A percentile compares a stretch with the other conserved stretches of the same genome.
phyloP scores from a whole-genome alignment of 164 flowering plant genomes.

The Dillenia turbinata region DNA sequence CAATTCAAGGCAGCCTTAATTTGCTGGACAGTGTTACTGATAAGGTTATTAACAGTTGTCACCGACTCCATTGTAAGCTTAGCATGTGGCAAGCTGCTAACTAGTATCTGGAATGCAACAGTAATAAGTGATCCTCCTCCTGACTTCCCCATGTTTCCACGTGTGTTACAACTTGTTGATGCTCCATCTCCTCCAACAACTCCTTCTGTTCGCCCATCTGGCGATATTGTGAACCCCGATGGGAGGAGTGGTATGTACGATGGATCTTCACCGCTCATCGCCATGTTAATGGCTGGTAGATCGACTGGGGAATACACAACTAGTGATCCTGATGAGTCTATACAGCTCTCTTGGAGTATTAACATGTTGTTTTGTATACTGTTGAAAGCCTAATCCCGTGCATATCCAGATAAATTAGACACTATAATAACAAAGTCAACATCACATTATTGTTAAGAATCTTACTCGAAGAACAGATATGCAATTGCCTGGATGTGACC shows the following conservation, averaged over 20 bases:
- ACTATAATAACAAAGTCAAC: too few species aligned
- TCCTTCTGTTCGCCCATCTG: conserved; percentile 46
- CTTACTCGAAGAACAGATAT: conserved; percentile 54
- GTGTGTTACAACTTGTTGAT: conserved; percentile 36
- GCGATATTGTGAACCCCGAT: conserved; percentile 71
- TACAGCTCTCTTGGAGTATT: conserved; percentile 84
- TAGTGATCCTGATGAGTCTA: conserved; percentile 65
- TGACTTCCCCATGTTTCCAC: conserved; percentile 16
- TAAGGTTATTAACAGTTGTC: conserved; percentile 67
- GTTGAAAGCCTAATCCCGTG: conserved; percentile 40
- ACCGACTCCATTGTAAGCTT: conserved; percentile 71
- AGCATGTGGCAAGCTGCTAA: conserved; percentile 66
- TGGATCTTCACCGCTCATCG: conserved; percentile 82
- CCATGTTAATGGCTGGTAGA: conserved; percentile 56
- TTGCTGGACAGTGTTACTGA: conserved; percentile 72
- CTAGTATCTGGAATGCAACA: conserved; percentile 74
- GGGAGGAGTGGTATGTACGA: conserved; percentile 71
- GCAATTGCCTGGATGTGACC: conserved; percentile 63
- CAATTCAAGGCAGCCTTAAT: conserved; percentile 72
- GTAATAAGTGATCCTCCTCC: conserved; percentile 66
- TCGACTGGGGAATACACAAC: conserved; percentile 77
- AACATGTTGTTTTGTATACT: conserved; percentile 75
- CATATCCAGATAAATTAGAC: too few species aligned
- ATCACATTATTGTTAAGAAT: not conserved
- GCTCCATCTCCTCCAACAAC: conserved; percentile 19